Percentiles rank a stretch among this genome's conserved stretches.
These are phyloP conservation scores for Cutaneotrichosporon mucoides DNA, from an alignment of 1,284 basidiomycete genomes.

Conservation along the genomic window DNA sequence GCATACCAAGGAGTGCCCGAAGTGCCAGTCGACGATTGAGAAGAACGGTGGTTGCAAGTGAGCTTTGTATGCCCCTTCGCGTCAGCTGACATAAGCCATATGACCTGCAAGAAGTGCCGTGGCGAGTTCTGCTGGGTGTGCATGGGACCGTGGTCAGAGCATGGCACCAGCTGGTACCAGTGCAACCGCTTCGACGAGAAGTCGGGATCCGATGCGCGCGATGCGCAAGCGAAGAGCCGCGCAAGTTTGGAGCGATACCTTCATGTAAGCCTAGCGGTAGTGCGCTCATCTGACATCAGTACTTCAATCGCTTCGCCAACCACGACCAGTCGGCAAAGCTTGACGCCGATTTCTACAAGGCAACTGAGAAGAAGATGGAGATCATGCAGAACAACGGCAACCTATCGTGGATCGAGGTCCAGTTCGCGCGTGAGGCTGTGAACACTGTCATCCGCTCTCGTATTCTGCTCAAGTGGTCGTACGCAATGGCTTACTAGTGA, in stretches of 20 bases:
- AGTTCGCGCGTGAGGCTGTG: slow-evolving; percentile 97
- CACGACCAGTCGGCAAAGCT: slow-evolving; percentile 97
- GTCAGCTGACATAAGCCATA: slow-evolving; percentile 63
- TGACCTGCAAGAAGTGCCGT: slow-evolving; percentile 99
- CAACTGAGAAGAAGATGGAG: slow-evolving; percentile 99
- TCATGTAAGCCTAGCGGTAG: slow-evolving; percentile 62
- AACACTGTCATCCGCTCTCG: slow-evolving; percentile 86
- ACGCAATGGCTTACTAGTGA: slow-evolving; percentile 96
- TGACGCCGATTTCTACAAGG: slow-evolving; percentile 82
- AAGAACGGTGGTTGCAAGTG: slow-evolving; percentile 99
- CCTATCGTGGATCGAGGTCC: slow-evolving; percentile 97
- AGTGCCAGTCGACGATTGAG: slow-evolving; percentile 95
- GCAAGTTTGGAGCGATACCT: slow-evolving; percentile 91
- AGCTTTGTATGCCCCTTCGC: slow-evolving; percentile 42
- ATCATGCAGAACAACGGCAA: slow-evolving; percentile 91
- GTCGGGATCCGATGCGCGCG: slow-evolving; percentile 78
- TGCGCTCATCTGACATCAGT: slow-evolving; percentile 49
- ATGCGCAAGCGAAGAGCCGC: slow-evolving; percentile 80
- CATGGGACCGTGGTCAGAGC: slow-evolving; percentile 91
- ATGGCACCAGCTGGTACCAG: slow-evolving; percentile 95
- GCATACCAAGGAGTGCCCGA: slow-evolving; percentile 95
- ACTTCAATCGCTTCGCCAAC: slow-evolving; percentile 97
- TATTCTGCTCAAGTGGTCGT: slow-evolving; percentile 98
- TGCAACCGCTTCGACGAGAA: slow-evolving; percentile 98
- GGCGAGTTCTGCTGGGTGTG: slow-evolving; percentile 68